Evolutionary conservation across 148 eudicot species (phyloP).

Genomic region (Oxyria digyna): DNA sequence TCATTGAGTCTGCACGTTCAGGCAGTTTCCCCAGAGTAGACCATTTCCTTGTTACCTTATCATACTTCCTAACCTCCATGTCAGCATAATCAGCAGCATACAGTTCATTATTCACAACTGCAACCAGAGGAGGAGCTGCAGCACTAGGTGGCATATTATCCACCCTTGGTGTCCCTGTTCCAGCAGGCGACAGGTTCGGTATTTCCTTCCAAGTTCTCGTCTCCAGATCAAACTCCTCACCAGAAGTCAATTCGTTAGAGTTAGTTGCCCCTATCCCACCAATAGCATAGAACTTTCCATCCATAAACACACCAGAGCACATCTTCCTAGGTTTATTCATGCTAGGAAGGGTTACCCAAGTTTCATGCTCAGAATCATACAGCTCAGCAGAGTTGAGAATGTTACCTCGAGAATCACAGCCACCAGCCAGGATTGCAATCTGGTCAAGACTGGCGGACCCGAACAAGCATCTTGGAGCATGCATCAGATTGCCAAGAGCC

Average conservation of each 20-base stretch:
- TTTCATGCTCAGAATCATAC: conserved; percentile 20
- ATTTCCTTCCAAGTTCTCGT: conserved; percentile 19
- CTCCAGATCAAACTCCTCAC: conserved; percentile 24
- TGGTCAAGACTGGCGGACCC: conserved; percentile 57
- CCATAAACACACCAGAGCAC: conserved; percentile 31
- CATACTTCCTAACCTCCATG: conserved; percentile 25
- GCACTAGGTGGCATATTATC: conserved; percentile 13
- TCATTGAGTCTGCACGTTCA: conserved; percentile 24
- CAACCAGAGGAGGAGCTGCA: conserved; percentile 29
- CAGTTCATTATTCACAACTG: conserved; percentile 24
- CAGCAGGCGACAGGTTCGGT: conserved; percentile 24
- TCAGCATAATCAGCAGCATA: conserved; percentile 26
- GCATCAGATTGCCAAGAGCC: conserved; percentile 49
- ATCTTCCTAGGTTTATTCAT: conserved; percentile 24
- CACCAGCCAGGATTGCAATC: conserved; percentile 62
- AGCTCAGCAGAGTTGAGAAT: conserved; percentile 20
- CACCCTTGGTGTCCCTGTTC: conserved; percentile 7
- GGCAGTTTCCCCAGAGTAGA: conserved; percentile 22
- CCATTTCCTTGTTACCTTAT: conserved; percentile 18
- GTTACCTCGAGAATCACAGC: conserved; percentile 26
- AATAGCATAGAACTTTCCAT: conserved; percentile 24
- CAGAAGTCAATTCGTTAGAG: conserved; percentile 16
- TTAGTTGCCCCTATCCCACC: conserved; percentile 22
- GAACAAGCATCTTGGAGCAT: conserved; percentile 59
- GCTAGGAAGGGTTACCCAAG: conserved; percentile 22